phyloP scores from a whole-genome alignment of 192 early-diverging fungal genomes.

The Coemansia sp. region DNA sequence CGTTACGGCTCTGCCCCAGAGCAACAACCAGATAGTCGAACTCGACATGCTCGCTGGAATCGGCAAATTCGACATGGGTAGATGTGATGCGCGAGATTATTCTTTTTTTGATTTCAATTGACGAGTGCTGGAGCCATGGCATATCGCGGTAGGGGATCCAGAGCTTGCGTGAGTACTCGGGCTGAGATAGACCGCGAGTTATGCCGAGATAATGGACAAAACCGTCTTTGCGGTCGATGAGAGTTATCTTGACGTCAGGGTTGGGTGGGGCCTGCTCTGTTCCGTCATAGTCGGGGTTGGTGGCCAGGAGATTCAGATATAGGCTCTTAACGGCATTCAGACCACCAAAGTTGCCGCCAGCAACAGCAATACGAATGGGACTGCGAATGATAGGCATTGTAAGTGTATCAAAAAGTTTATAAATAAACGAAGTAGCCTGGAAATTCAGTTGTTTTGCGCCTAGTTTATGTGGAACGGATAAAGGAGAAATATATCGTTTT shows the following conservation, averaged over 20 bases:
- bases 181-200: slow-evolving; percentile 33
- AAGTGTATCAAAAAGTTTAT: neutral
- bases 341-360: slow-evolving; percentile 52
- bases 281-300: slow-evolving; percentile 39
- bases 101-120: slow-evolving; percentile 25
- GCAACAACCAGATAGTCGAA: slow-evolving; percentile 51
- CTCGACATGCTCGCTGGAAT: slow-evolving; percentile 19
- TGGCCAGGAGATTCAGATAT: slow-evolving; percentile 39
- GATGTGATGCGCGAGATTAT: slow-evolving; percentile 31
- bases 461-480: too few species aligned
- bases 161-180: slow-evolving; percentile 32
- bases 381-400: slow-evolving; percentile 23
- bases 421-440: neutral
- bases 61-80: slow-evolving; percentile 28
- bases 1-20: slow-evolving; percentile 32
- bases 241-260: slow-evolving; percentile 37
- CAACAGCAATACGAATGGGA: slow-evolving; percentile 41
- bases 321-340: slow-evolving; percentile 33
- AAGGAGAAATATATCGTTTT: neutral
- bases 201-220: slow-evolving; percentile 47
- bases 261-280: slow-evolving; percentile 39
- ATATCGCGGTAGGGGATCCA: slow-evolving; percentile 33
- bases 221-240: slow-evolving; percentile 41
- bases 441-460: neutral
- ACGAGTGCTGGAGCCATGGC: slow-evolving; percentile 43